Base-by-base conservation (phyloP, 2,329 filamentous ascomycete species). In the Fonsecaea monophora region DNA sequence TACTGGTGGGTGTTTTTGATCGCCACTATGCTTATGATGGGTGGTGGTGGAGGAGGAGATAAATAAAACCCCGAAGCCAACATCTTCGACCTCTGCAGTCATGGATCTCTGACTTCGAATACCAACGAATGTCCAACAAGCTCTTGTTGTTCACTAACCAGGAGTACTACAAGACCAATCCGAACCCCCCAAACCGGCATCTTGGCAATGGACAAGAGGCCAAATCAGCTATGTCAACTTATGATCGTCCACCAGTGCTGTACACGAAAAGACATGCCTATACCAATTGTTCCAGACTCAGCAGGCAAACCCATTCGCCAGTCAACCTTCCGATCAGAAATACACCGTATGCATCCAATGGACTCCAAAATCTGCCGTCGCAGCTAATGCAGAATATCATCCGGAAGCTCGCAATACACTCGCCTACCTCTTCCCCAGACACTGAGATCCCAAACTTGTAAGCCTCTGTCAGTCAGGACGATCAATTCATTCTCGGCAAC, bases 1-100 rank as follows among this genome's bases (percentile, higher is more conserved):
- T 83, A 83, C 70, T 83, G 81, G 81, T 83, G 81, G 80, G 77
- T 81, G 48, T 75, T 82, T 61, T 74, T 80, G 68, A 76, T 81
- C 40, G 67, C 81, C 38, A 74, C 76, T 12, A 76, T 83, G 64
- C 64, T 83, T 63, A 75, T 75, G 32, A 76, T 82, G 75, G 77
- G 78, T 18, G 78, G 79, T 42, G 77, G 79, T 42, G 79, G 77
- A 18, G 79, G 78, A 50, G 68, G 25, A 25, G 25, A 68, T 8
- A 71, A 71, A 67, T 71, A 61, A 65, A 57, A 6, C 3, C 21
- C 40, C 25, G 2, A 1, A 21, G 45, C 18, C 7, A 25, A 12
- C 10, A 25, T 25, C 45, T 21, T 50, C 18, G n/a, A 21, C 45
- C 3, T 25, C 13, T 25, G 45, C 18, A 50, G 4, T 21, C 10